Base-by-base conservation (phyloP, 2,329 filamentous ascomycete species). In the Colletotrichum filicis region DNA sequence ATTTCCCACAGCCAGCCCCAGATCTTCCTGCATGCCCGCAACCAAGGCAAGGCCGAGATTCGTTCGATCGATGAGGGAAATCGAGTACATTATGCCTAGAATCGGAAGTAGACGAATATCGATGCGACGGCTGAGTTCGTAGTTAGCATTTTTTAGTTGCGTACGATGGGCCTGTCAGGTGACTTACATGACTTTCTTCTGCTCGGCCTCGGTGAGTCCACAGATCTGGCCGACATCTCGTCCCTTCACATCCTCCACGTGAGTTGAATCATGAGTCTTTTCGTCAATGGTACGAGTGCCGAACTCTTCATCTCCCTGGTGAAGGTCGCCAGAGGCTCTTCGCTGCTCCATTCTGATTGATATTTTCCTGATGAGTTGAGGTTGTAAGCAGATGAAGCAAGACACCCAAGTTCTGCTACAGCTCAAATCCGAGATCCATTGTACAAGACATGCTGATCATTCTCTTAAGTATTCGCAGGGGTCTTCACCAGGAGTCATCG, bases 41-140 rank as follows among this genome's bases (percentile, higher is more conserved):
- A 77, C 73, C 7, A 74, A 55, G 8, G 75, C 75, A 11, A 66
- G 49, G 4, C 69, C 71, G 4, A 73, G 66, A 24, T 76, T 77
- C 0, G 68, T 71, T 26, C 76, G 73, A 62, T 77, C 74, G 42
- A 75, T 72, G 55, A 77, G 74, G 12, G 73, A 76, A 22, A 77
- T 73, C 14, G 65, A 71, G 55, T 76, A 76, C 67, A 76, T 73
- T n/a, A 63, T 28, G 5, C 65, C 75, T 2, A 84, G 77, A 11
- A 82, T 82, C 5, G 83, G 82, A 14, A 85, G 80, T 1, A 84
- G 79, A 26, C 83, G 79, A 57, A 79, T 71, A 74, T 85, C 83
- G 22, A 82, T 75, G 5, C 75, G 67, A 42, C 71, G 74, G 26
- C 73, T 61, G 0, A n/a, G 7, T 19, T 19, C 42, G 7, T 8